phyloP scores from a whole-genome alignment of 2,329 filamentous ascomycete species.

The Penicillium occitanis region DNA sequence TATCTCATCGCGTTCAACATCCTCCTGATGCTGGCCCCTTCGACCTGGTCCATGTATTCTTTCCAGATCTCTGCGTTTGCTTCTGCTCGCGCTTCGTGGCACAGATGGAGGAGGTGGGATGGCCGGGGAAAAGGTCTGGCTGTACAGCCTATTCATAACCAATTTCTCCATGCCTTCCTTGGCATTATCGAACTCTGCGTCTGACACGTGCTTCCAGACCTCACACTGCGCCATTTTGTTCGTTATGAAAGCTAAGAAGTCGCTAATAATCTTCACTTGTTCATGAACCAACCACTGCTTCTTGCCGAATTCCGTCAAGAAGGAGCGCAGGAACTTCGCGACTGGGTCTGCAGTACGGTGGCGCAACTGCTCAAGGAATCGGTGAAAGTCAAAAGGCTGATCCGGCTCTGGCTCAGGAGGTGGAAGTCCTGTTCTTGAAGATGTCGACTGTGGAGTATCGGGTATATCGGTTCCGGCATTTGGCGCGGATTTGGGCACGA shows the following conservation, averaged over 20 bases:
- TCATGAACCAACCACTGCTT: constrained; percentile 99
- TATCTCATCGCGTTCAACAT: constrained; percentile 95
- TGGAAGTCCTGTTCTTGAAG: constrained; percentile 51
- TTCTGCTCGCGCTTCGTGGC: constrained; percentile 58
- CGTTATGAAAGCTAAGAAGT: constrained; percentile 93
- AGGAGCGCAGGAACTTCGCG: constrained; percentile 91
- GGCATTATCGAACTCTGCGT: constrained; percentile 97
- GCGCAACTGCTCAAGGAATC: constrained; percentile 91
- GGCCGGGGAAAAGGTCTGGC: constrained; percentile 92
- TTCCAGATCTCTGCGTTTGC: constrained; percentile 67
- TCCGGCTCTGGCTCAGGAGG: constrained; percentile 78
- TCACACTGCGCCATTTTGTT: constrained; percentile 99
- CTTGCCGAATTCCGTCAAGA: constrained; percentile 91
- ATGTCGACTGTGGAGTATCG: constrained; percentile 35
- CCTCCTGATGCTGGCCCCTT: constrained; percentile 93
- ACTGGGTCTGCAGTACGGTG: constrained; percentile 98
- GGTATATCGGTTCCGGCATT: constrained; percentile 29
- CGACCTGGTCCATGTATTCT: constrained; percentile 75
- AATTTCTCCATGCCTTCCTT: constrained; percentile 99
- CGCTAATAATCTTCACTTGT: constrained; percentile 97
- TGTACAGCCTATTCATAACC: constrained; percentile 96
- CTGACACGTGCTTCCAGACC: constrained; percentile 92
- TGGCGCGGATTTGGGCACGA: constrained; percentile 31
- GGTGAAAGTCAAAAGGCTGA: constrained; percentile 93
- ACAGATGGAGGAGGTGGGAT: constrained; percentile 78